Percentiles rank a stretch among this genome's conserved stretches.
phyloP scores from a whole-genome alignment of 2,329 filamentous ascomycete species.

The Ascochyta koolunga region DNA sequence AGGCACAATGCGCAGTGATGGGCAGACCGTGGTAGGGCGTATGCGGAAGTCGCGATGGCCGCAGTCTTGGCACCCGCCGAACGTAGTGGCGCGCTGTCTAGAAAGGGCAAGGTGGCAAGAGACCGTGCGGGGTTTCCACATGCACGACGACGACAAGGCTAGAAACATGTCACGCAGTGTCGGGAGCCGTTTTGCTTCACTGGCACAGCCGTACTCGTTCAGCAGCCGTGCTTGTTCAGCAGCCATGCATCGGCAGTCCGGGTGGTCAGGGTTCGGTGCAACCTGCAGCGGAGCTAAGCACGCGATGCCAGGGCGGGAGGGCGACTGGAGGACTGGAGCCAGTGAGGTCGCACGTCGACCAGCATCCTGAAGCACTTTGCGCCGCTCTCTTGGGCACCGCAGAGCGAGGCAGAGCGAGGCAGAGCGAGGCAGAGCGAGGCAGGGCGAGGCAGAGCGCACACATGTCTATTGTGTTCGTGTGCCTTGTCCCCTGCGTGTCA shows the following conservation, averaged over 20 bases:
- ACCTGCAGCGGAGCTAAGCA: constrained; percentile 10
- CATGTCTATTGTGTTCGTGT: neutral
- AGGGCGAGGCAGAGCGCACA: neutral
- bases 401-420: neutral
- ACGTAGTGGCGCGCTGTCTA: neutral
- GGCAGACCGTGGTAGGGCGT: neutral
- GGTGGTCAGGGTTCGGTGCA: neutral
- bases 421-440: neutral
- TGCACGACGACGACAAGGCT: too few relatives aligned
- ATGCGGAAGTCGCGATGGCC: constrained; percentile 13
- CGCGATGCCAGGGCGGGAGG: constrained; percentile 6
- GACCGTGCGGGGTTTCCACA: constrained; percentile 4
- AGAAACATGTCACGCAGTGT: neutral
- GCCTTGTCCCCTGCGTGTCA: neutral
- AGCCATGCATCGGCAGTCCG: neutral
- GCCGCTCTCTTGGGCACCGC: constrained; percentile 1
- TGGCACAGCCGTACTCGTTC: neutral
- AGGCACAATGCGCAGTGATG: neutral
- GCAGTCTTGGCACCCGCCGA: constrained; percentile 9
- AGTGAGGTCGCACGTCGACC: constrained; percentile 8
- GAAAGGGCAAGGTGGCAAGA: neutral
- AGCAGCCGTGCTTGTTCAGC: neutral
- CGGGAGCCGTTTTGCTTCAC: neutral
- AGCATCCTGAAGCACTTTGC: constrained; percentile 16
- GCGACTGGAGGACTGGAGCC: too few relatives aligned